Evolutionary conservation across 176 grass and related monocot species (phyloP).

Genomic region (bread wheat (Triticum aestivum)): DNA sequence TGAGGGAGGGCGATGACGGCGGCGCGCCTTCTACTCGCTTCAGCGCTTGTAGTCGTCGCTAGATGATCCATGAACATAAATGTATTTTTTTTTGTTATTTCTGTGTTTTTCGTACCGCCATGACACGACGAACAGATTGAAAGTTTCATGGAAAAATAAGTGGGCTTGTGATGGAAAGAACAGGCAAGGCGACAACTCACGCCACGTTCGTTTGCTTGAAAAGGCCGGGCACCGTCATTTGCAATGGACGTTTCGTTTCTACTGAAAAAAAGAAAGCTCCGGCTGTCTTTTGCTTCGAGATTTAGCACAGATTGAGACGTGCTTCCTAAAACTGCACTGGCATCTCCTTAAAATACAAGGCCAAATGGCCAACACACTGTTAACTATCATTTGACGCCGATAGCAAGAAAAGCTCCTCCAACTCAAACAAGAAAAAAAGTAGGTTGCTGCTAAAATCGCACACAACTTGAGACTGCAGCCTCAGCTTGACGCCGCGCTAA

Average conservation of each 20-base stretch:
- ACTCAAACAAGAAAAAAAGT: neutral
- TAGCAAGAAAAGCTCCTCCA: neutral
- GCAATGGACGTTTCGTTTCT: neutral
- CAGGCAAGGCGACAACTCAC: neutral
- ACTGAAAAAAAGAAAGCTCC: too few species aligned
- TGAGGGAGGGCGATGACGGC: too few species aligned
- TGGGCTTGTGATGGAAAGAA: neutral
- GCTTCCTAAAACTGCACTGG: too few species aligned
- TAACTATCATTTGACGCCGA: conserved; percentile 19
- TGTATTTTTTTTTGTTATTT: too few species aligned
- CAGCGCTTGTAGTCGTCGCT: too few species aligned
- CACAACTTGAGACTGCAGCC: neutral
- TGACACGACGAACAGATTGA: too few species aligned
- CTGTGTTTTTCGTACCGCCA: too few species aligned
- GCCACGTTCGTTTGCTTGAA: neutral
- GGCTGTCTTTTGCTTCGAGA: neutral
- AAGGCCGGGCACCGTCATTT: neutral
- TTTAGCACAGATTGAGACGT: neutral
- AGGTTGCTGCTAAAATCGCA: neutral
- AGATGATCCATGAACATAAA: too few species aligned
- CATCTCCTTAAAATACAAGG: neutral
- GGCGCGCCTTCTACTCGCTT: too few species aligned
- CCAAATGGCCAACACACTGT: neutral
- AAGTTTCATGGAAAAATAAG: too few species aligned
- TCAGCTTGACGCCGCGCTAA: neutral